phyloP scores from a whole-genome alignment of 2,329 filamentous ascomycete genomes.

The Metarhizium robertsii region DNA sequence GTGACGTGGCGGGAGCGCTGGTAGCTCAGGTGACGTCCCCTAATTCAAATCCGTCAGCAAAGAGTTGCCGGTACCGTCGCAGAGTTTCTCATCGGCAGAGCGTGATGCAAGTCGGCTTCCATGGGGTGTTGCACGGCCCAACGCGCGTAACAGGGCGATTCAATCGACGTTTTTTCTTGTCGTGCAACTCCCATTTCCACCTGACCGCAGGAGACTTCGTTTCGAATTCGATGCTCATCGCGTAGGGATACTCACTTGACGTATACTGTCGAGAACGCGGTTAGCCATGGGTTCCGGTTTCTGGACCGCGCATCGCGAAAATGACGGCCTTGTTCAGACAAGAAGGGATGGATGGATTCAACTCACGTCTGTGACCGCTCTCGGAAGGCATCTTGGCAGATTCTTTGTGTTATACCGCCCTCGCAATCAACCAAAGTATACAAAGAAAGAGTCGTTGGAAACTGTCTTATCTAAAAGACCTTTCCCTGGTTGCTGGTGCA shows the following conservation, averaged over 20 bases:
- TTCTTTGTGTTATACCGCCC: constrained; percentile 30
- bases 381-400: constrained; percentile 77
- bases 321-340: background rate
- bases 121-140: background rate
- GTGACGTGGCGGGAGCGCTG: constrained; percentile 89
- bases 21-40: constrained; percentile 98
- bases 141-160: background rate
- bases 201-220: background rate
- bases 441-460: constrained; percentile 27
- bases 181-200: background rate
- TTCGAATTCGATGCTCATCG: constrained; percentile 3
- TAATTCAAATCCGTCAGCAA: constrained; percentile 30
- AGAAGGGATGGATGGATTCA: background rate
- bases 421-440: constrained; percentile 36
- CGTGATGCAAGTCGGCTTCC: background rate
- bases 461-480: constrained; percentile 38
- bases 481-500: constrained; percentile 29
- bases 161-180: background rate
- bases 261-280: constrained; percentile 53
- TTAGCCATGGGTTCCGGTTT: background rate
- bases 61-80: constrained; percentile 8
- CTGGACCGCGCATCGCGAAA: constrained; percentile 19
- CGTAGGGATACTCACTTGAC: constrained; percentile 63
- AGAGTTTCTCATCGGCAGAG: background rate
- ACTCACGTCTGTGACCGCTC: constrained; percentile 84